Percentiles rank a stretch among this genome's conserved stretches.
Conservation (phyloP, 352 stramenopile species). For the Blastocystis sp. region DNA sequence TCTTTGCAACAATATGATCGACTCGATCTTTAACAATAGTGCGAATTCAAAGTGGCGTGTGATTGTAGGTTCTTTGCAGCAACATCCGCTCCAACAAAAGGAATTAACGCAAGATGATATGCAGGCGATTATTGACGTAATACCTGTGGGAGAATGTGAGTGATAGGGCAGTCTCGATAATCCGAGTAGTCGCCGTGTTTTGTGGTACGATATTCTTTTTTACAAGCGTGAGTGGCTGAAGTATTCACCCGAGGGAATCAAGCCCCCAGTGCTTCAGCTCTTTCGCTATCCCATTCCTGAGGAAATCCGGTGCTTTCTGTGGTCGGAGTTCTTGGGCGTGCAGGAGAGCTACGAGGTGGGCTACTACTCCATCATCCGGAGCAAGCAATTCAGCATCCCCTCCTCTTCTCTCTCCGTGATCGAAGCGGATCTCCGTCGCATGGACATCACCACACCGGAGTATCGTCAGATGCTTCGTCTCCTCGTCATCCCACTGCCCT, state of each 20-base stretch:
- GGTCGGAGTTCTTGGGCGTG: constrained; percentile 8
- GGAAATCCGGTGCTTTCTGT: constrained; percentile 48
- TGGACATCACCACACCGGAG: constrained; percentile 34
- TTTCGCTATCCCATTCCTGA: constrained; percentile 41
- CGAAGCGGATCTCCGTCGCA: constrained; percentile 32
- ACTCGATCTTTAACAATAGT: constrained; percentile 9
- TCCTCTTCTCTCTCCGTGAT: constrained; percentile 18
- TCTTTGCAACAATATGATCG: constrained; percentile 1
- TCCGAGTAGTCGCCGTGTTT: not conserved
- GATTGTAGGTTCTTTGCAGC: constrained; percentile 2
- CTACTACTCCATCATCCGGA: constrained; percentile 51
- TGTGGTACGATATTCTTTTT: constrained; percentile 53
- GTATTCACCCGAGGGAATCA: not conserved
- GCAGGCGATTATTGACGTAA: constrained; percentile 8
- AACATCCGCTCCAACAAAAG: not conserved
- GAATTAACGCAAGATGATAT: not conserved
- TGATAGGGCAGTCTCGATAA: constrained; percentile 27
- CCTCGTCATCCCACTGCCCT: not conserved
- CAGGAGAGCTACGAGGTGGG: constrained; percentile 26
- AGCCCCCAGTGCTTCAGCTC: constrained; percentile 11
- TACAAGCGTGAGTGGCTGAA: constrained; percentile 24
- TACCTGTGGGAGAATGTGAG: not conserved
- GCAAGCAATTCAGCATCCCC: constrained; percentile 20
- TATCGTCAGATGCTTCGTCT: constrained; percentile 18
- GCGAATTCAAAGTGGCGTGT: not conserved